These are phyloP conservation scores for Hypomontagnella submonticulosa DNA, from an alignment of 495 filamentous ascomycete genomes.

Conservation along the genomic window DNA sequence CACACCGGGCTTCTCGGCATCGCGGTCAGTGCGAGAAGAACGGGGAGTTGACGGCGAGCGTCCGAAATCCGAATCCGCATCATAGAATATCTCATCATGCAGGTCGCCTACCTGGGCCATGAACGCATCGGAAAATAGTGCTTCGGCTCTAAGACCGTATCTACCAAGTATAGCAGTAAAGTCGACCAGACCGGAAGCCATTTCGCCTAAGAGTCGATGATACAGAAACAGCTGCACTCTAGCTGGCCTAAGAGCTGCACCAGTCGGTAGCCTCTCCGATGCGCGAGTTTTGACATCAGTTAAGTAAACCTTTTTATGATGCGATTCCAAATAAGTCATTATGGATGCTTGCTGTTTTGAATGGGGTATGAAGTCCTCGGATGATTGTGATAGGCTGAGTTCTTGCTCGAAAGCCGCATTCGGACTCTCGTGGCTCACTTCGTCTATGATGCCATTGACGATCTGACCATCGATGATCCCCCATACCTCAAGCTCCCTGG, in stretches of 20 bases:
- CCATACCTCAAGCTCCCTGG: slow-evolving; percentile 94
- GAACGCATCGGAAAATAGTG: slow-evolving; percentile 80
- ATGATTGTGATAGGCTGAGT: slow-evolving; percentile 47
- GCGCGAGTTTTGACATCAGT: slow-evolving; percentile 89
- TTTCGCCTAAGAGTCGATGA: slow-evolving; percentile 80
- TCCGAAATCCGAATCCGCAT: slow-evolving; percentile 46
- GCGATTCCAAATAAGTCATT: slow-evolving; percentile 63
- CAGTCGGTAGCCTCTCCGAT: slow-evolving; percentile 69
- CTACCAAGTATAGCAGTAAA: slow-evolving; percentile 73
- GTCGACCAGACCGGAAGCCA: slow-evolving; percentile 77
- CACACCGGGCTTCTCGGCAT: background rate
- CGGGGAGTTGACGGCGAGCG: slow-evolving; percentile 9
- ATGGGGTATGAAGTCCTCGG: slow-evolving; percentile 32
- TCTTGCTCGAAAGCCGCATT: slow-evolving; percentile 73
- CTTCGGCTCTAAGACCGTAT: slow-evolving; percentile 71
- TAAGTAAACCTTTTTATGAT: slow-evolving; percentile 76
- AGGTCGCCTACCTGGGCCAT: slow-evolving; percentile 79
- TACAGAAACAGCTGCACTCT: slow-evolving; percentile 91
- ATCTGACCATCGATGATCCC: slow-evolving; percentile 83
- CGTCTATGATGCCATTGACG: slow-evolving; percentile 90
- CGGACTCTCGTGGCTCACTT: slow-evolving; percentile 81
- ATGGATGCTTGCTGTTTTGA: slow-evolving; percentile 42
- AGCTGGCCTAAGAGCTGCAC: slow-evolving; percentile 77
- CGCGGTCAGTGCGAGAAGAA: slow-evolving; percentile 1
- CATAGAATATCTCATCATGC: slow-evolving; percentile 66